Evolutionary conservation across 345 rosid species (phyloP).

Genomic region (Nephelium lappaceum): DNA sequence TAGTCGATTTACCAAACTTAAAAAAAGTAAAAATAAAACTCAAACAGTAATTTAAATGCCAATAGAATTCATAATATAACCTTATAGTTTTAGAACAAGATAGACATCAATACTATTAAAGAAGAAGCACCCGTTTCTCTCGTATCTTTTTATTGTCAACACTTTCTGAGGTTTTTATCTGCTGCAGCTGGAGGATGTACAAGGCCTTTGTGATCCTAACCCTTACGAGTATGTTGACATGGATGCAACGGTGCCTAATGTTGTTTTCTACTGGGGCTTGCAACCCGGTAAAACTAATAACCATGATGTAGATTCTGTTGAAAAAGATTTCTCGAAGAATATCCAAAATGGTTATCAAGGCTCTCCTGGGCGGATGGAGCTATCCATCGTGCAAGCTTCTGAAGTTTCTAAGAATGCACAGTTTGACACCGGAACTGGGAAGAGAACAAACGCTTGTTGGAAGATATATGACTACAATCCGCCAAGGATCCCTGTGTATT

Average conservation of each 20-base stretch:
- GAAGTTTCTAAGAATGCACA: slow-evolving; percentile 38
- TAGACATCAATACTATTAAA: too few relatives aligned
- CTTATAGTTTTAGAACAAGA: too few relatives aligned
- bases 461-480: slow-evolving; percentile 44
- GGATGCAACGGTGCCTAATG: slow-evolving; percentile 35
- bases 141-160: background rate
- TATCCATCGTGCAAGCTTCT: slow-evolving; percentile 47
- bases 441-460: slow-evolving; percentile 47
- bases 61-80: too few relatives aligned
- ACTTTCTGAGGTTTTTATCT: slow-evolving; percentile 5
- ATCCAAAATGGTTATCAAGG: slow-evolving; percentile 44
- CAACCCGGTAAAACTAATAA: slow-evolving; percentile 35
- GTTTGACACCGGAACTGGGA: slow-evolving; percentile 29
- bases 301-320: slow-evolving; percentile 35
- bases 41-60: too few relatives aligned
- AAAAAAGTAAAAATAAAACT: too few relatives aligned
- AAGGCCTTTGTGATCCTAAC: slow-evolving; percentile 59
- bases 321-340: slow-evolving; percentile 45
- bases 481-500: slow-evolving; percentile 38
- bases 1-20: too few relatives aligned
- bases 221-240: slow-evolving; percentile 48
- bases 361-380: slow-evolving; percentile 33
- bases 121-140: too few relatives aligned
- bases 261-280: slow-evolving; percentile 54
- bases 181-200: slow-evolving; percentile 54